Evolutionary conservation across 2,329 filamentous ascomycete genomes (phyloP).

Genomic region (Arthrobotrys megalospora): DNA sequence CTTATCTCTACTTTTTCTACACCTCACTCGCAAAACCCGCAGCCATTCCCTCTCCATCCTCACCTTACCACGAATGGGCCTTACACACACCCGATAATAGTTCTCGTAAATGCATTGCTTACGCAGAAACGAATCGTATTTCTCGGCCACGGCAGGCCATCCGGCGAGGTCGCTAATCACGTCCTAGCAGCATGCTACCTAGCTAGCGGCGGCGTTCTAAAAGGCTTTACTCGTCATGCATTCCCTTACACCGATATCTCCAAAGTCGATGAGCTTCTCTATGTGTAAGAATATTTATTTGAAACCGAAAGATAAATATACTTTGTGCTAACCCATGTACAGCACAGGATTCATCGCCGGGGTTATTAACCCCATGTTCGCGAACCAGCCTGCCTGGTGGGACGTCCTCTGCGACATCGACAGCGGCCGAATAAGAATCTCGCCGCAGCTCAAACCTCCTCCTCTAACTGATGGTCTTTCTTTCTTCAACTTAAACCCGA

Average conservation of each 20-base stretch:
- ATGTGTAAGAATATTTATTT: constrained; percentile 72
- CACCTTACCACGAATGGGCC: constrained; percentile 94
- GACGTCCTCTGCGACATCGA: constrained; percentile 94
- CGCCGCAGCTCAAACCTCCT: constrained; percentile 84
- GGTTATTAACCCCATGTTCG: constrained; percentile 96
- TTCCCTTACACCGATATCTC: constrained; percentile 98
- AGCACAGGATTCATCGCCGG: constrained; percentile 93
- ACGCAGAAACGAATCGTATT: constrained; percentile 98
- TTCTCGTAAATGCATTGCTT: constrained; percentile 92
- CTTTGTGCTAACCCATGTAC: constrained; percentile 1
- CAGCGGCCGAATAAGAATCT: constrained; percentile 94
- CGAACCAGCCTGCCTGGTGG: constrained; percentile 97
- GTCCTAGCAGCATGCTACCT: constrained; percentile 96
- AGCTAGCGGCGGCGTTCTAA: constrained; percentile 89
- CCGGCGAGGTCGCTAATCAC: constrained; percentile 96
- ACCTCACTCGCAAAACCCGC: constrained; percentile 83
- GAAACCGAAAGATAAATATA: neutral
- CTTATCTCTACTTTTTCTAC: constrained; percentile 94
- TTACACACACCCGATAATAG: constrained; percentile 92
- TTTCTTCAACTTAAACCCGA: constrained; percentile 77
- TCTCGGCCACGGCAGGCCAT: constrained; percentile 93
- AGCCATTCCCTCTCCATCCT: constrained; percentile 87
- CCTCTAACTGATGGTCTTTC: constrained; percentile 85
- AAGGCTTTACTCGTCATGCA: constrained; percentile 94
- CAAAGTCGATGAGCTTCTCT: constrained; percentile 95